Base-by-base conservation (phyloP, 768 basidiomycete species). In the Hirschioporus abietinus region DNA sequence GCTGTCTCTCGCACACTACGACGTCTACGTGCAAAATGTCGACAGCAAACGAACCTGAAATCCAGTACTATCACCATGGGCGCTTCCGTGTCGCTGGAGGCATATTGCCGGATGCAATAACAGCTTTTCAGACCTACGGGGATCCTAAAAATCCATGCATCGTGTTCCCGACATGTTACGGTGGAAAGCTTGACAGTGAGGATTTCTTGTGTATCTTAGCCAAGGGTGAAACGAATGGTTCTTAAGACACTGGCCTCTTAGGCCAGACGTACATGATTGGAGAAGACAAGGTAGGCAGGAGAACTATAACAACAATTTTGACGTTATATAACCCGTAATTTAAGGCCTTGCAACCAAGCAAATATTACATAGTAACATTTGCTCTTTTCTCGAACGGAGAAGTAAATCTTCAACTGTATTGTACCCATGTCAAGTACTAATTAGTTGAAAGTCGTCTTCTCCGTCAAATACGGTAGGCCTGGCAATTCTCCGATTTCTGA, bases 371-470 rank as follows among this genome's bases (percentile, higher is more conserved):
- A 1, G 73, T 76, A 15, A 73, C 73, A 1, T 74, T 74, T 66
- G 74, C 74, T 1, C 63, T 74, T 23, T 76, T 76, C 60, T 72
- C 70, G 36, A 76, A 74, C 64, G 75, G 75, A 30, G 75, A 76
- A 71, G 75, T 76, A 26, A 60, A 70, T 24, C 36, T 17, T 66
- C 25, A 25, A 20, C 65, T 24, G 30, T 30, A 36, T 23, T 20
- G n/a, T 18, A 64, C 20, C 9, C 65, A 58, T 24, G 12, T 23
- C 42, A 63, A 18, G 1, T 64, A 10, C 30, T 63, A 7, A 64
- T 25, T 8, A 35, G 9, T 62, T 23, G 8, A 23, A 10, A 74
- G 73, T 75, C 73, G 12, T 73, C 72, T 35, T 76, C 74, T 3
- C 75, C 72, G 1, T 75, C 74, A 18, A 76, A 76, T 58, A 74